phyloP scores from a whole-genome alignment of 164 flowering plant genomes.

The Kalanchoe fedtschenkoi region DNA sequence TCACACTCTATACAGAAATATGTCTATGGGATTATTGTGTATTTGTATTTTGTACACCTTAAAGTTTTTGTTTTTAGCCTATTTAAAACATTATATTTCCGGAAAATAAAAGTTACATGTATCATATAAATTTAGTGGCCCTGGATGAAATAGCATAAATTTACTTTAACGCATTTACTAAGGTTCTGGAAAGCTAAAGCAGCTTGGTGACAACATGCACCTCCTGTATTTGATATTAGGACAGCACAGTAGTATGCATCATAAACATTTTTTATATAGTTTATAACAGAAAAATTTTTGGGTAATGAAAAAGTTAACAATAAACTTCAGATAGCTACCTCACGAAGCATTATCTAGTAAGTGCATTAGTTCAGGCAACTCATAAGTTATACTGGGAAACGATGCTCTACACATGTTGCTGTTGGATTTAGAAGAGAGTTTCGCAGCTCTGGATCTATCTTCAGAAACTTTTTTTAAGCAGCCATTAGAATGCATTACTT shows the following conservation, averaged over 20 bases:
- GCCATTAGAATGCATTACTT: neutral
- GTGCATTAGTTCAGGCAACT: neutral
- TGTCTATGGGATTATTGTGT: neutral
- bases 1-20: constrained; percentile 54
- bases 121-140: neutral
- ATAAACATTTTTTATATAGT: no score
- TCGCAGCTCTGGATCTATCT: neutral
- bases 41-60: neutral
- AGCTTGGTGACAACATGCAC: neutral
- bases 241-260: no score
- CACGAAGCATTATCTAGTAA: neutral
- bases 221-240: neutral
- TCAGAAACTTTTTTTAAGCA: neutral
- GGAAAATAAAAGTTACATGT: neutral
- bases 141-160: neutral
- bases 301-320: neutral
- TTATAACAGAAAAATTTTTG: neutral
- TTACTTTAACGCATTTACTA: neutral
- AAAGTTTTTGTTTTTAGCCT: neutral
- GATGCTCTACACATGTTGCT: neutral
- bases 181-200: neutral
- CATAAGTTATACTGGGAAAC: neutral
- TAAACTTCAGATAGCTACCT: neutral
- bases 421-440: neutral
- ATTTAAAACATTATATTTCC: neutral